Conservation (phyloP, 2,329 filamentous ascomycete species). For the Fusarium hostae region DNA sequence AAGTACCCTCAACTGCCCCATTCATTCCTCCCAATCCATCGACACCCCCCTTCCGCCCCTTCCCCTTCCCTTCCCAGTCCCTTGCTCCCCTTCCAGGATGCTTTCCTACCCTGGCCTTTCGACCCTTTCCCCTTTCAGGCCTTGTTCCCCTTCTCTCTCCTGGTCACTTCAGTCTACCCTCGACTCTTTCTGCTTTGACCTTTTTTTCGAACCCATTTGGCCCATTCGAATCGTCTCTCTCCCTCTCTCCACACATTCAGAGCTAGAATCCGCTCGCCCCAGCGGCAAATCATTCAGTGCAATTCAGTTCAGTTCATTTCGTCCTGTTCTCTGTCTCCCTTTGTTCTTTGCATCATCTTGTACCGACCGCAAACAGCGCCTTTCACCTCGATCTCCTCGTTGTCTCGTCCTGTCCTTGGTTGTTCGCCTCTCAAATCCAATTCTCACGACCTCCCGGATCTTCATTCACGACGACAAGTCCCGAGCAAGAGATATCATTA, state of each 20-base stretch:
- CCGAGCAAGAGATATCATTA: constrained; percentile 26
- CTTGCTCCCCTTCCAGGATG: constrained; percentile 33
- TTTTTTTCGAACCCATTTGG: constrained; percentile 38
- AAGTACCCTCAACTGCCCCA: constrained; percentile 12
- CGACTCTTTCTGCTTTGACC: constrained; percentile 40
- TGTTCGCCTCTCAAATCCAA: constrained; percentile 23
- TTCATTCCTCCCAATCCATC: constrained; percentile 26
- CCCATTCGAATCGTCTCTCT: constrained; percentile 32
- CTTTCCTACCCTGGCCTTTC: constrained; percentile 30
- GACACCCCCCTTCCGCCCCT: constrained; percentile 24
- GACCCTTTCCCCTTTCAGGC: constrained; percentile 40
- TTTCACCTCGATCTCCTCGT: constrained; percentile 11
- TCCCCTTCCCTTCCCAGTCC: constrained; percentile 15
- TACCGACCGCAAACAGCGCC: constrained; percentile 20
- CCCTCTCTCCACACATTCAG: constrained; percentile 32
- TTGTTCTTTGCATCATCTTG: constrained; percentile 30
- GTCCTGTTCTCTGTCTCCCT: constrained; percentile 25
- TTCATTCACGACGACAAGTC: constrained; percentile 22
- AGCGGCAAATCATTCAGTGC: constrained; percentile 32
- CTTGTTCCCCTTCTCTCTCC: constrained; percentile 38
- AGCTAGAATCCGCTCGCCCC: constrained; percentile 33
- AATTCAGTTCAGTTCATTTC: neutral
- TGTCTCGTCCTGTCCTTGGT: constrained; percentile 17
- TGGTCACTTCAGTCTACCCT: constrained; percentile 22
- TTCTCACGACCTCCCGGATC: constrained; percentile 34